A percentile compares a stretch with the other conserved stretches of the same genome.
Conservation (phyloP, 345 rosid genomes). For the Boechera divaricarpa region DNA sequence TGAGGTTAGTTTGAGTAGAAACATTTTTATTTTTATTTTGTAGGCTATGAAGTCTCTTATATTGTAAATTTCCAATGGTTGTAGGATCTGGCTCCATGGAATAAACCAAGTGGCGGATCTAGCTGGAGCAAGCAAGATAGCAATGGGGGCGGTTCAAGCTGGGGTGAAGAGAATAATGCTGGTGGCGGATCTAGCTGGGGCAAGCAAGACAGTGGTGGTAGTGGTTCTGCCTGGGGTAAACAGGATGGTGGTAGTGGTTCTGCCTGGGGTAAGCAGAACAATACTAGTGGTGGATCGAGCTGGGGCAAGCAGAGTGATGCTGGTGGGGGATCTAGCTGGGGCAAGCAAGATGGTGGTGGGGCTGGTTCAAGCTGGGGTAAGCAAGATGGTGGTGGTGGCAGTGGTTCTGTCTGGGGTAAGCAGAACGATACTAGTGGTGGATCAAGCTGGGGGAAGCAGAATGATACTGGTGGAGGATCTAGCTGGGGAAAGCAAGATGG, state of each 20-base stretch:
- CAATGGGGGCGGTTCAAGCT: constrained; percentile 28
- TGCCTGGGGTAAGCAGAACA: constrained; percentile 31
- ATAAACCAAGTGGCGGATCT: constrained; percentile 40
- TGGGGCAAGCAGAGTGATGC: constrained; percentile 35
- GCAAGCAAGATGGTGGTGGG: not conserved
- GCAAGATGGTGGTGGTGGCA: constrained; percentile 16
- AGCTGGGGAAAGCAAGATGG: constrained; percentile 35
- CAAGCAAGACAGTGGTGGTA: too few species aligned
- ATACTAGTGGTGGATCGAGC: constrained; percentile 28
- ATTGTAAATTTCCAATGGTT: constrained; percentile 20
- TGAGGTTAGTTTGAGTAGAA: constrained; percentile 35
- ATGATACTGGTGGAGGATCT: not conserved
- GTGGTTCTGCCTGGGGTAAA: constrained; percentile 26
- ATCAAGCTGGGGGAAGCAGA: constrained; percentile 1
- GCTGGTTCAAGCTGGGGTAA: constrained; percentile 24
- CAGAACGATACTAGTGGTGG: constrained; percentile 30
- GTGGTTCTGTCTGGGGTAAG: constrained; percentile 42
- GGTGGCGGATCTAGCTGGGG: constrained; percentile 40
- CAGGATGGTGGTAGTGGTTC: constrained; percentile 35
- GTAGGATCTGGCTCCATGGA: constrained; percentile 44
- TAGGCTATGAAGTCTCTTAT: constrained; percentile 17
- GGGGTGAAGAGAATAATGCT: constrained; percentile 28
- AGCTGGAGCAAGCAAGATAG: constrained; percentile 17
- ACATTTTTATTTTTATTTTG: not conserved
- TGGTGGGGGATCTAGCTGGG: constrained; percentile 18